phyloP scores from a whole-genome alignment of 345 rosid genomes.

The Eucalyptus pumila region DNA sequence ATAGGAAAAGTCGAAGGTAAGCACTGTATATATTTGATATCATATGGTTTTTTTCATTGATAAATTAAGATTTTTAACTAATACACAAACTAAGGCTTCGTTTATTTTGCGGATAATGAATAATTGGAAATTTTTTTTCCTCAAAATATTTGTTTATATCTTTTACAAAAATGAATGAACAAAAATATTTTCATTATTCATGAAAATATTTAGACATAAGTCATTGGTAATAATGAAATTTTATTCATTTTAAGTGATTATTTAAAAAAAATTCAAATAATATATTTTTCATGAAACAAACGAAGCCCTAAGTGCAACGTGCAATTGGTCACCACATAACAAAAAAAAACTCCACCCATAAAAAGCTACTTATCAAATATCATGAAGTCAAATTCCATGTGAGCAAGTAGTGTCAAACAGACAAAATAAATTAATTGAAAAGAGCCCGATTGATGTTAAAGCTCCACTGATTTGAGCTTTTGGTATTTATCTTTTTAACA shows the following conservation, averaged over 20 bases:
- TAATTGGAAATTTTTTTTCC: too few relatives aligned
- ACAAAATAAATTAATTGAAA: background rate
- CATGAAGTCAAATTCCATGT: background rate
- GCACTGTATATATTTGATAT: background rate
- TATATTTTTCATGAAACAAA: too few relatives aligned
- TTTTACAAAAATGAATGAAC: too few relatives aligned
- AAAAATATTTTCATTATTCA: too few relatives aligned
- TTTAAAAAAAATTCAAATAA: fast-evolving
- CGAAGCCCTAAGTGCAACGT: background rate
- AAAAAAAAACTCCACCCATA: background rate
- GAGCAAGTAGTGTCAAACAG: background rate
- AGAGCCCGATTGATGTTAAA: background rate
- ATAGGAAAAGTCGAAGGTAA: background rate
- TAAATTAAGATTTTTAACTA: background rate
- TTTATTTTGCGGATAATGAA: too few relatives aligned
- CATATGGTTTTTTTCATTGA: too few relatives aligned
- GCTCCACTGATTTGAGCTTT: background rate
- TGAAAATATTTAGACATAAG: too few relatives aligned
- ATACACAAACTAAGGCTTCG: too few relatives aligned
- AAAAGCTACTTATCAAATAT: background rate
- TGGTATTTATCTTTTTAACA: background rate
- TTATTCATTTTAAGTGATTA: too few relatives aligned
- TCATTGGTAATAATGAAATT: too few relatives aligned
- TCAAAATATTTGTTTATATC: too few relatives aligned
- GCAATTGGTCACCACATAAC: background rate